Conservation (phyloP, 2,329 filamentous ascomycete genomes). For the Curvularia sp. region DNA sequence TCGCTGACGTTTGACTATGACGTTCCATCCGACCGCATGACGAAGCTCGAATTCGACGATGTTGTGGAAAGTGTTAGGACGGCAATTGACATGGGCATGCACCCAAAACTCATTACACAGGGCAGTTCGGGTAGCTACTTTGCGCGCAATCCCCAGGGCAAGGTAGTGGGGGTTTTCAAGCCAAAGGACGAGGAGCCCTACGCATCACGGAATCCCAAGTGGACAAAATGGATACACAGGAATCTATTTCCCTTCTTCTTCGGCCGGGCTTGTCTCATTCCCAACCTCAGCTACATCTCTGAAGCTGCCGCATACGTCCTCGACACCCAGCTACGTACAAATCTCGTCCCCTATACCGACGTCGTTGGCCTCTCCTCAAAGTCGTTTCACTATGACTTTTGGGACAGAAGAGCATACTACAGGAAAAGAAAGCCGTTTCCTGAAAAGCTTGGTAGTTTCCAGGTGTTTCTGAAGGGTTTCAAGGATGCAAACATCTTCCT, state of each 20-base stretch:
- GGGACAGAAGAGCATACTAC: slow-evolving; percentile 88
- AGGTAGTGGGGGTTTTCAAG: slow-evolving; percentile 97
- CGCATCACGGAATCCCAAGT: slow-evolving; percentile 95
- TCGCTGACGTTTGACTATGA: slow-evolving; percentile 66
- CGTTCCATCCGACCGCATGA: slow-evolving; percentile 71
- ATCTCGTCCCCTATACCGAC: slow-evolving; percentile 95
- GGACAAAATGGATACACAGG: slow-evolving; percentile 99
- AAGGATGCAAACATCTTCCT: slow-evolving; percentile 97
- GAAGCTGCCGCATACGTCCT: slow-evolving; percentile 97
- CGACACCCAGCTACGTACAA: slow-evolving; percentile 85
- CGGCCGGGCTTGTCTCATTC: slow-evolving; percentile 91
- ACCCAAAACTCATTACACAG: slow-evolving; percentile 95
- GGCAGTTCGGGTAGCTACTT: slow-evolving; percentile 99
- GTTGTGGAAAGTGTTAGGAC: slow-evolving; percentile 88
- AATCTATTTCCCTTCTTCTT: slow-evolving; percentile 98
- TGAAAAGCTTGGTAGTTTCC: slow-evolving; percentile 92
- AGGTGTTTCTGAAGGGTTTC: slow-evolving; percentile 95
- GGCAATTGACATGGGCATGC: slow-evolving; percentile 88
- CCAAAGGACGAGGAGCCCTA: slow-evolving; percentile 99
- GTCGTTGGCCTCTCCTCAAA: slow-evolving; percentile 94
- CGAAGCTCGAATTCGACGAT: slow-evolving; percentile 81
- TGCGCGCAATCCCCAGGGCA: slow-evolving; percentile 87
- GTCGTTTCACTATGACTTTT: slow-evolving; percentile 98
- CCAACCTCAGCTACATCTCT: slow-evolving; percentile 96
- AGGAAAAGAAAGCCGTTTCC: slow-evolving; percentile 86